These are phyloP conservation scores for Coleophoma eucalyptorum DNA, from an alignment of 2,329 filamentous ascomycete genomes.

Conservation along the genomic window DNA sequence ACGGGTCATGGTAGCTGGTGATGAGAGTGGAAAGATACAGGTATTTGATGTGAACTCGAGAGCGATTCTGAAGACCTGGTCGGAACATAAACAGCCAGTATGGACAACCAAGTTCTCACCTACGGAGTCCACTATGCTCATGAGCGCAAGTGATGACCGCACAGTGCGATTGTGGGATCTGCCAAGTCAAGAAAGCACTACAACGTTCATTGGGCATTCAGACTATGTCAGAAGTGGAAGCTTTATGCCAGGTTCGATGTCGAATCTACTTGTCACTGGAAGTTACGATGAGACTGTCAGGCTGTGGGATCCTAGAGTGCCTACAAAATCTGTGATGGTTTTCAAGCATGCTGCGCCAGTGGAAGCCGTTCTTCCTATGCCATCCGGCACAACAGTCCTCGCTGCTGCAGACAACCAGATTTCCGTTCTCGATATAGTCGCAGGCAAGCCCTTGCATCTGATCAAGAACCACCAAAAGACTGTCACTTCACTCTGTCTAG, in stretches of 20 bases:
- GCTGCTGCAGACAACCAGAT: constrained; percentile 83
- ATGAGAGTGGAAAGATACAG: constrained; percentile 88
- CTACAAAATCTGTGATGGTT: constrained; percentile 72
- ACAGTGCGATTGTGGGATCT: constrained; percentile 95
- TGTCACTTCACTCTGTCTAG: constrained; percentile 80
- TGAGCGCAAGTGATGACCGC: constrained; percentile 89
- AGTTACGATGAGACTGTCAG: constrained; percentile 94
- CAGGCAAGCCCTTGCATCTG: constrained; percentile 80
- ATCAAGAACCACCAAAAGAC: constrained; percentile 97
- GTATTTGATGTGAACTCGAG: constrained; percentile 90
- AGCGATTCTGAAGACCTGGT: constrained; percentile 93
- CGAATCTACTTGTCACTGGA: constrained; percentile 77
- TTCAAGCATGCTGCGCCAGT: constrained; percentile 93
- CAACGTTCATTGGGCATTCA: constrained; percentile 78
- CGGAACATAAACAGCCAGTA: constrained; percentile 88
- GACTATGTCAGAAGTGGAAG: constrained; percentile 89
- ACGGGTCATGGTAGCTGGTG: constrained; percentile 83
- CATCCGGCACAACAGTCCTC: constrained; percentile 80
- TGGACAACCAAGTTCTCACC: constrained; percentile 94
- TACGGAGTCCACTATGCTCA: constrained; percentile 75
- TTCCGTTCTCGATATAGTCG: constrained; percentile 87
- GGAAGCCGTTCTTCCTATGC: constrained; percentile 83
- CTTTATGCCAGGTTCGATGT: constrained; percentile 73
- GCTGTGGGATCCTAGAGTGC: constrained; percentile 85
- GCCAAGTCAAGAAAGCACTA: constrained; percentile 70